Percentiles rank a stretch among this genome's conserved stretches.
Evolutionary conservation across 2,329 filamentous ascomycete species (phyloP).

Genomic region (Venturia effusa): DNA sequence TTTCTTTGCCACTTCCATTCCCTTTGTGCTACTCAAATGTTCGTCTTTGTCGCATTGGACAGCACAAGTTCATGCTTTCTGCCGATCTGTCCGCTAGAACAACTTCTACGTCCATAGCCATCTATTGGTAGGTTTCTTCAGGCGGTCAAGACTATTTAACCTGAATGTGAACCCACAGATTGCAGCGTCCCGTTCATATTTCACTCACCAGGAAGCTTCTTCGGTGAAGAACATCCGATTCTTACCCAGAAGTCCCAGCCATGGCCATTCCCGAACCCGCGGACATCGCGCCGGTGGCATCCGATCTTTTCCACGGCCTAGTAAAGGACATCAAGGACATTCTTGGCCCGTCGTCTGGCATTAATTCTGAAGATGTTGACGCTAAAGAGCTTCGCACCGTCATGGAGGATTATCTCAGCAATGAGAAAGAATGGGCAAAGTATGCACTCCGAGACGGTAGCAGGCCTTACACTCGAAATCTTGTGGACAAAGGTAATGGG

Average conservation of each 20-base stretch:
- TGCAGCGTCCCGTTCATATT: background rate
- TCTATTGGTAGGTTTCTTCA: background rate
- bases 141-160: background rate
- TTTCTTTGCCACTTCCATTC: background rate
- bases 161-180: background rate
- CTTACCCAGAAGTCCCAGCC: background rate
- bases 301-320: slow-evolving; percentile 51
- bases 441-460: slow-evolving; percentile 65
- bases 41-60: background rate
- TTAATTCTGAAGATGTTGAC: slow-evolving; percentile 73
- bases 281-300: background rate
- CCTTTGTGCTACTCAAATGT: background rate
- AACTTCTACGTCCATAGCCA: background rate
- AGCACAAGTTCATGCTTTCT: background rate
- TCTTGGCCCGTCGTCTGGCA: slow-evolving; percentile 69
- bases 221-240: background rate
- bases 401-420: slow-evolving; percentile 65
- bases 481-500: slow-evolving; percentile 82
- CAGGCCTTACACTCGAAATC: slow-evolving; percentile 71
- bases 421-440: slow-evolving; percentile 57
- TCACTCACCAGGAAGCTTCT: background rate
- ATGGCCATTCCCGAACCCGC: background rate
- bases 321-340: slow-evolving; percentile 62
- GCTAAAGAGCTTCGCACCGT: slow-evolving; percentile 57
- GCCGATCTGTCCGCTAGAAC: background rate